phyloP scores from a whole-genome alignment of 2,329 filamentous ascomycete species.

The Neonectria faginata region DNA sequence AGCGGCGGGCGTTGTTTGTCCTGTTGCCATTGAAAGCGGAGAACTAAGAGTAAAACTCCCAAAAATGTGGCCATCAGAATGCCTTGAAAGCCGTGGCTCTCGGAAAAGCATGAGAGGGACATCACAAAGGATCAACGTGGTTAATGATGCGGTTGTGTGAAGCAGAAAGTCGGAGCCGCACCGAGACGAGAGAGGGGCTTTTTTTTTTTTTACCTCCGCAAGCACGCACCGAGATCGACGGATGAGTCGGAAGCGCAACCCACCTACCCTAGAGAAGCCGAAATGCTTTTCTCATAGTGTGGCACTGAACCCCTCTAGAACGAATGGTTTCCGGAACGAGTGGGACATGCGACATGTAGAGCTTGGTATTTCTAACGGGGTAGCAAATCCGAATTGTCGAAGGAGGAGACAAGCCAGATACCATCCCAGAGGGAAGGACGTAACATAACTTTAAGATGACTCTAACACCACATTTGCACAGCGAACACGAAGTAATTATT shows the following conservation, averaged over 20 bases:
- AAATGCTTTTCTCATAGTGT: background rate
- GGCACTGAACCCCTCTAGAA: too few relatives aligned
- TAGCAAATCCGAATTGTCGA: too few relatives aligned
- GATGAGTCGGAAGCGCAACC: background rate
- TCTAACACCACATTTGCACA: too few relatives aligned
- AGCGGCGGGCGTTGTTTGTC: constrained; percentile 12
- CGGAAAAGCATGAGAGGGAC: background rate
- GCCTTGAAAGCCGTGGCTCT: background rate
- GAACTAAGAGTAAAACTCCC: background rate
- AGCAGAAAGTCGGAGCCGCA: background rate
- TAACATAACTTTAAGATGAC: too few relatives aligned
- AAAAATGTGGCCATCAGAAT: background rate
- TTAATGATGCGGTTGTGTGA: background rate
- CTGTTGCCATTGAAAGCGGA: background rate
- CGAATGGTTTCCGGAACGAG: too few relatives aligned
- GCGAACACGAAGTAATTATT: too few relatives aligned
- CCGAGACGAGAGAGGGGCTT: too few relatives aligned
- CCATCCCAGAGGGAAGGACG: too few relatives aligned
- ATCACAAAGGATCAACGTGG: background rate
- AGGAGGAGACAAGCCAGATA: too few relatives aligned
- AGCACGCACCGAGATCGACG: background rate
- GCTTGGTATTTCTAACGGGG: too few relatives aligned
- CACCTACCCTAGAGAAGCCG: background rate
- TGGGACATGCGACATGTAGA: too few relatives aligned
- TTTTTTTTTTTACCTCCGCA: background rate